Base-by-base conservation (phyloP, 768 basidiomycete species). In the Hericium erinaceus region DNA sequence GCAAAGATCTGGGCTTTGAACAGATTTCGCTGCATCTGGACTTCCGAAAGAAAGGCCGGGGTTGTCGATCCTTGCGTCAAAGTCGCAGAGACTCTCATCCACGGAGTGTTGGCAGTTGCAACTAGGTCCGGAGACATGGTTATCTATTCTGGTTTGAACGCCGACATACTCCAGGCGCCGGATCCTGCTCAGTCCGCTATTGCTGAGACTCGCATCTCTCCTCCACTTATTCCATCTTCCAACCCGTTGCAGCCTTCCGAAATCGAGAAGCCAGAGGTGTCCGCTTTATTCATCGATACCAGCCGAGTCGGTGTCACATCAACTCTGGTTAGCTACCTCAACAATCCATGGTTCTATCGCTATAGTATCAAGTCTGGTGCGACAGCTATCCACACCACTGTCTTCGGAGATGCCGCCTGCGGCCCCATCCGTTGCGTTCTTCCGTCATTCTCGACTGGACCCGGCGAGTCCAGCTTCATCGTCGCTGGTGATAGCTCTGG, bases 1-100 rank as follows among this genome's bases (percentile, higher is more conserved):
- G 76, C 89, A 61, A 92, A 91, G 66, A 60, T 93, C 2, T 92
- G 91, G 91, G 79, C 85, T 57, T 70, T 77, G 15, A 80, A 76
- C 61, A 71, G 70, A 3, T 67, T 81, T 13, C 63, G 60, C n/a
- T 84, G 83, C 58, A 54, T 85, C 20, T 92, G 88, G 89, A 78
- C 81, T 1, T 87, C 83, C 18, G 69, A 75, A 16, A 66, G 63
- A 22, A 72, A 73, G 16, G 57, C 60, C 1, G 60, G 65, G 37
- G 62, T 77, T 2, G 70, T 74, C 1, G 83, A 86, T 61, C 68
- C 80, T 1, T 81, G 77, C 61, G 60, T 80, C 44, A 79, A 76
- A 60, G 74, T 88, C 2, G 74, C 74, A 2, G 70, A 77, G 44
- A 72, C 75, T 41, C 59, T 77, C 16, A 64, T 64, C n/a, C 70